Evolutionary conservation across 2,329 filamentous ascomycete genomes (phyloP).

Genomic region (Aspergillus carbonarius): DNA sequence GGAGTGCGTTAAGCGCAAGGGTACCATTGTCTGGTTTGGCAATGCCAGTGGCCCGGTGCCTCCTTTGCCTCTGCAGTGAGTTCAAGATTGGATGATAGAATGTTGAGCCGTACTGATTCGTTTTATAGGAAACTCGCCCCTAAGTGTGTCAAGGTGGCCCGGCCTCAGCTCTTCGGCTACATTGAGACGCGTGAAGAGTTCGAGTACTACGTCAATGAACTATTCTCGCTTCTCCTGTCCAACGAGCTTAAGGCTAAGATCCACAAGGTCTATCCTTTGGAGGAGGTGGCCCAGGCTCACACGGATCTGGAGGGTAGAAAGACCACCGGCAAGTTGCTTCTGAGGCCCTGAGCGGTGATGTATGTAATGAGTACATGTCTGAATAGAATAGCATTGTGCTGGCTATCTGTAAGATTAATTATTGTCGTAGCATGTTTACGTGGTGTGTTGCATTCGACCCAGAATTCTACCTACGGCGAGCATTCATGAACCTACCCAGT

Average conservation of each 20-base stretch:
- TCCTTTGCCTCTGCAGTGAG: constrained; percentile 63
- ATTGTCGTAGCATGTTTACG: neutral
- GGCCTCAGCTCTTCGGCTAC: constrained; percentile 73
- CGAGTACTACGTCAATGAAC: constrained; percentile 66
- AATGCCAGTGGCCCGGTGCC: constrained; percentile 78
- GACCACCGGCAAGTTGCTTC: constrained; percentile 78
- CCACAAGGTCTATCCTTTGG: constrained; percentile 74
- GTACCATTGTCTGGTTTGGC: constrained; percentile 74
- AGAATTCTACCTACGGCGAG: too few relatives aligned
- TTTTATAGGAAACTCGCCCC: constrained; percentile 51
- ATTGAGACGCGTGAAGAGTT: constrained; percentile 68
- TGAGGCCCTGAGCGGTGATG: constrained; percentile 56
- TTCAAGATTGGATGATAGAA: constrained; percentile 31
- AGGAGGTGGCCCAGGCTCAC: constrained; percentile 71
- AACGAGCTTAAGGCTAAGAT: constrained; percentile 71
- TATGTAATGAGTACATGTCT: neutral
- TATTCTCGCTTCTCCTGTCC: constrained; percentile 69
- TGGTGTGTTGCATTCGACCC: neutral
- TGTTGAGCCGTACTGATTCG: constrained; percentile 10
- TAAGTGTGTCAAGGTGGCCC: constrained; percentile 75
- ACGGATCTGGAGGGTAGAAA: constrained; percentile 75
- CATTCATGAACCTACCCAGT: too few relatives aligned
- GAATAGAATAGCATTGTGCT: neutral
- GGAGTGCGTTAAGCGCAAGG: constrained; percentile 73
- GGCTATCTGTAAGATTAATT: neutral